Evolutionary conservation across 257 asterid species (phyloP).

Genomic region (Solanum verrucosum): DNA sequence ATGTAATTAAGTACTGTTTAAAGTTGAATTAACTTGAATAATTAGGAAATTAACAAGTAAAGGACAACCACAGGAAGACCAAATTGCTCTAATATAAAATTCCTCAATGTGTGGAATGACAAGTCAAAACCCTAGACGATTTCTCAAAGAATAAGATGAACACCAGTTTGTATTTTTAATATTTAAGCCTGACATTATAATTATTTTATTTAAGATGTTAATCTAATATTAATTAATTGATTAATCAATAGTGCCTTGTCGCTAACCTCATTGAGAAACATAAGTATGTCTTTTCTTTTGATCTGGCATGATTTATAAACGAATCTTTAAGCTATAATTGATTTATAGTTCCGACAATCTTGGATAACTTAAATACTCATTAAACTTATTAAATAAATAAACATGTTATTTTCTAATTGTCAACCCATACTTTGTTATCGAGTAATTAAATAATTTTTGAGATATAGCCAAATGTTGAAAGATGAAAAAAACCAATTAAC

Average conservation of each 20-base stretch:
- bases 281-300: slow-evolving; percentile 27
- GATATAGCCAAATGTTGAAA: neutral
- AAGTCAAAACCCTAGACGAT: neutral
- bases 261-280: slow-evolving; percentile 20
- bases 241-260: neutral
- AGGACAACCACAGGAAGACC: neutral
- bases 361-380: slow-evolving; percentile 14
- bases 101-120: neutral
- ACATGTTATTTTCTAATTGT: neutral
- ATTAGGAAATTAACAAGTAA: neutral
- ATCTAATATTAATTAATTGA: neutral
- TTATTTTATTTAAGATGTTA: neutral
- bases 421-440: neutral
- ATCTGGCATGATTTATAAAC: slow-evolving; percentile 2
- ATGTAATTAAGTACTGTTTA: neutral
- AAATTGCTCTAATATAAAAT: neutral
- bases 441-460: neutral
- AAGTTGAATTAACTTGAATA: neutral
- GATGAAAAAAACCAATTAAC: neutral
- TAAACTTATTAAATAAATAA: neutral
- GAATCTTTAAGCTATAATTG: slow-evolving; percentile 10
- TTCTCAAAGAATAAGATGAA: neutral
- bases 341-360: slow-evolving; percentile 23
- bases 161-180: neutral
- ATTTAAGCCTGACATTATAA: neutral